Evolutionary conservation across 2,329 filamentous ascomycete genomes (phyloP).

Genomic region (Lomentospora prolificans): DNA sequence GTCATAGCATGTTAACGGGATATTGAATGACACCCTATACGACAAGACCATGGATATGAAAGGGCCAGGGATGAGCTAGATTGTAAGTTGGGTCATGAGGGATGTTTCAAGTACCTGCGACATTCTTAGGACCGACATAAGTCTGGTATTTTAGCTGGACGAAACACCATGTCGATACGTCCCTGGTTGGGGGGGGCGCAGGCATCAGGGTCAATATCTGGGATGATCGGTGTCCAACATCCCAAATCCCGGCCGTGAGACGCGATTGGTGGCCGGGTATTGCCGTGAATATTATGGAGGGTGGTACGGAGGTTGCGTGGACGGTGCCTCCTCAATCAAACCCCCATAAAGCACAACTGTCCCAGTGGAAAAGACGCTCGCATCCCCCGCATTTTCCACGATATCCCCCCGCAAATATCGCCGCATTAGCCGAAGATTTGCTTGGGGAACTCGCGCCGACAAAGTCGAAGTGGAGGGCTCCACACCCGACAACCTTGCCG

Average conservation of each 20-base stretch:
- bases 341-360: background rate
- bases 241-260: background rate
- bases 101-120: background rate
- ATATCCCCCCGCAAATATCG: background rate
- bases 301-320: background rate
- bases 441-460: background rate
- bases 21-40: constrained; percentile 1
- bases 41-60: background rate
- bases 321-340: background rate
- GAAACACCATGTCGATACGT: background rate
- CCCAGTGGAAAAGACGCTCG: background rate
- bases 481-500: background rate
- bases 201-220: background rate
- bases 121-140: background rate
- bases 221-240: background rate
- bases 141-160: background rate
- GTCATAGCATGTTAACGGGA: background rate
- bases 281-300: background rate
- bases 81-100: background rate
- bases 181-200: background rate
- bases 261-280: background rate
- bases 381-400: background rate
- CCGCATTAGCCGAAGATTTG: background rate
- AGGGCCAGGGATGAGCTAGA: background rate
- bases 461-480: background rate